Base-by-base conservation (phyloP, 768 basidiomycete species). In the Boletus coccyginus region DNA sequence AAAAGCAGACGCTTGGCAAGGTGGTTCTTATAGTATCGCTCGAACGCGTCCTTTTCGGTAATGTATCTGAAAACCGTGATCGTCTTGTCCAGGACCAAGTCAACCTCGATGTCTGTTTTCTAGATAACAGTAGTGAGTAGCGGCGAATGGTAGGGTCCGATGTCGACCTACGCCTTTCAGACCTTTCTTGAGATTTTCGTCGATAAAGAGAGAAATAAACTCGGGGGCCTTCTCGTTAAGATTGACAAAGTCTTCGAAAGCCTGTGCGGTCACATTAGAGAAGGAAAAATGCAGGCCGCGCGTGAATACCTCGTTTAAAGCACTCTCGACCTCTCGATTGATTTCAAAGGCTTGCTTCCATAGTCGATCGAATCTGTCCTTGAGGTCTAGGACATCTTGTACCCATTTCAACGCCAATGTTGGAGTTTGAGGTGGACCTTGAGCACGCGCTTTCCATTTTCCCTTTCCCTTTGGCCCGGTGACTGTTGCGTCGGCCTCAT, bases 41-140 rank as follows among this genome's bases (percentile, higher is more conserved):
- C 97, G 68, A 99, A 99, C 14, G 94, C 83, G 67, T 99, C 97
- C 73, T 98, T 98, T 73, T 98, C 95, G 2, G 85, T 81, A 55
- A 98, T 79, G 75, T 86, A 99, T 47, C 96, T 83, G 82, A 99
- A 99, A 31, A 98, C 84, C 2, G 87, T 91, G 71, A 98, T 97
- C 0, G 97, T 95, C 75, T 97, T 98, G 67, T 98, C 96, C 57
- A 99, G 76, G 7, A 96, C 83, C 35, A 71, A 70, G 63, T 98
- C 96, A 50, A 98, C 87, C 66, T 99, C 97, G 19, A 80, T 77
- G 56, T 98, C 97, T 29, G 91, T 85, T 95, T 97, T 98, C 97
- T 98, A 66, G 2, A 53, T 3, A 31, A 44, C 16, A 33, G 38
- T 21, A 27, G 35, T 59, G 17, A 55, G 36, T 31, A 48, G 21